Evolutionary conservation across 129 eudicot genomes (phyloP), one percentile per base, ranked within the genome.

Genomic region (Logfia minima): DNA sequence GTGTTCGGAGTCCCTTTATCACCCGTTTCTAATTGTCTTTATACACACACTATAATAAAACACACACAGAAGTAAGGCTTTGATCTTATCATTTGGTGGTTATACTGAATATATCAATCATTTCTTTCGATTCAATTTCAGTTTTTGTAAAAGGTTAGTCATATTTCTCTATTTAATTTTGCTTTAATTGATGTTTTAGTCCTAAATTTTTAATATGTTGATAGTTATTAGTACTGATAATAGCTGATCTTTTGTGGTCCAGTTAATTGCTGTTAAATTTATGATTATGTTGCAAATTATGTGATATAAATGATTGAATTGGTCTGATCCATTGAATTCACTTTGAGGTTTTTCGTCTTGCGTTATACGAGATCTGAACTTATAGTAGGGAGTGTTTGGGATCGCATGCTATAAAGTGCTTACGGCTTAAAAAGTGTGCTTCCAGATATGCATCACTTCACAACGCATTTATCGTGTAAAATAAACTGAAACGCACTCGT

Each of bases 11-110:
- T 65, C 74, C 17, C 28, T 23, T 26, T 19, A 68, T 72, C 77
- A 81, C 80, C 75, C 72, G 37, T 70, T 68, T 76, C 67, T 71
- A 53, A 59, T 69, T 76, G 77, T 75, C 75, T 75, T 28, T 65
- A 29, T 58, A 58, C 52, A 68, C 62, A 56, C 61, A 17, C 24
- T 75, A 21, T 75, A 4, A 11, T 6, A 31, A 22, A 48, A 26
- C 23, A 77, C 74, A 31, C 14, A 9, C 52, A 62, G 32, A 71
- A 1, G 29, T 43, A 13, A 10, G 28, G 45, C 28, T 55, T 74
- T 66, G 53, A 67, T 66, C 24, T 68, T 59, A 62, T 45, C 29
- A 62, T 41, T 74, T 26, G 18, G 17, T 23, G 75, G 41, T 74
- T 16, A 56, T 37, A 10, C n/a, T 48, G 58, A 18, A 18, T 31